phyloP scores from a whole-genome alignment of 495 filamentous ascomycete genomes.

The Aspergillus asperescens region DNA sequence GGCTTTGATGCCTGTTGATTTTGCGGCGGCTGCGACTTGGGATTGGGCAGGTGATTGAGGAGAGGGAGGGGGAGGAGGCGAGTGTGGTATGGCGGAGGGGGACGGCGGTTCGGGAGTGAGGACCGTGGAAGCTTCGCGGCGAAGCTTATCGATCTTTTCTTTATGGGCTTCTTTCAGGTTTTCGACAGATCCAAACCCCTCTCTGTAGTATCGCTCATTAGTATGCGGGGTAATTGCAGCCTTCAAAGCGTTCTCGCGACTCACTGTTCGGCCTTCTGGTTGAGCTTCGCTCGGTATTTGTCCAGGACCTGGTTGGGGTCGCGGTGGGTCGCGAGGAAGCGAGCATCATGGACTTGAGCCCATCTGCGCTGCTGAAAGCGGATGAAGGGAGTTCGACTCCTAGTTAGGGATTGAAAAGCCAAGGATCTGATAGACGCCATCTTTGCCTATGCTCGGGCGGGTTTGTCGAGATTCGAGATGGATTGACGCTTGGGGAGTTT shows the following conservation, averaged over 20 bases:
- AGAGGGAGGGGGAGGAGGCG: slow-evolving; percentile 27
- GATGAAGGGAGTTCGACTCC: slow-evolving; percentile 26
- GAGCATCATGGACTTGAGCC: slow-evolving; percentile 89
- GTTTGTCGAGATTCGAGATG: not conserved
- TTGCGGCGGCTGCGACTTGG: slow-evolving; percentile 29
- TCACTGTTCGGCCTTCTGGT: slow-evolving; percentile 72
- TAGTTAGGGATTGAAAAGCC: slow-evolving; percentile 28
- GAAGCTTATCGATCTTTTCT: slow-evolving; percentile 67
- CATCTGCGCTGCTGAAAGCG: slow-evolving; percentile 64
- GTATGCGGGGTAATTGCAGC: not conserved
- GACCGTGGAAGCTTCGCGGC: slow-evolving; percentile 55
- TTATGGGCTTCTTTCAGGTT: slow-evolving; percentile 77
- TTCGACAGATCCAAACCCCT: slow-evolving; percentile 68
- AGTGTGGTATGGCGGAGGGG: slow-evolving; percentile 25
- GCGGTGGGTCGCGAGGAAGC: slow-evolving; percentile 70
- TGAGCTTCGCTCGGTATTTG: slow-evolving; percentile 82
- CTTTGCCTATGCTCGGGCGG: slow-evolving; percentile 4
- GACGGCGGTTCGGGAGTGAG: slow-evolving; percentile 45
- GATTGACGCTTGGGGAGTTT: not conserved
- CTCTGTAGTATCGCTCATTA: slow-evolving; percentile 37
- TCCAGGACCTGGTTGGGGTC: slow-evolving; percentile 62
- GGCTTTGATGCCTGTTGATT: slow-evolving; percentile 62
- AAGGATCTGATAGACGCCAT: slow-evolving; percentile 35
- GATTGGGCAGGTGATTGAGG: slow-evolving; percentile 27
- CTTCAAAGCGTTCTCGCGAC: slow-evolving; percentile 13